Percentiles rank a stretch among this genome's conserved stretches.
Evolutionary conservation across 352 stramenopile genomes (phyloP).

Genomic region (Globisporangium paddicum): DNA sequence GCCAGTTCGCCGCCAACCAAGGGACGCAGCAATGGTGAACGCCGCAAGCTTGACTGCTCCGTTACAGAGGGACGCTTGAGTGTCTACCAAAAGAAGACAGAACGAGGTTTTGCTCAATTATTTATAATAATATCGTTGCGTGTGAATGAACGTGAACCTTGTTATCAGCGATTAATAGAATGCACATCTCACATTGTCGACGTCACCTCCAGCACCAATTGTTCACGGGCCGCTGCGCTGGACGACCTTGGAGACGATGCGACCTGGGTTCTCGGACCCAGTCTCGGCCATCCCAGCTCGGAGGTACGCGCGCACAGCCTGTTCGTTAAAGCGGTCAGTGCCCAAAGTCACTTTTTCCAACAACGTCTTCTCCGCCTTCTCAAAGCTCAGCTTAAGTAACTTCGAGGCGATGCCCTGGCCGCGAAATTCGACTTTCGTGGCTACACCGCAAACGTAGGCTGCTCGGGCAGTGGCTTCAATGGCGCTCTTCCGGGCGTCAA

Average conservation of each 20-base stretch:
- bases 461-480: neutral
- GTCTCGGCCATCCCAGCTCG: conserved; percentile 2
- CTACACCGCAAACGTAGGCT: conserved; percentile 1
- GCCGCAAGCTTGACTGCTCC: neutral
- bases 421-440: neutral
- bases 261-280: neutral
- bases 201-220: neutral
- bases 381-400: neutral
- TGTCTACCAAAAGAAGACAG: neutral
- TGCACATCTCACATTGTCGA: too few relatives aligned
- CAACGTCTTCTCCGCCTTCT: neutral
- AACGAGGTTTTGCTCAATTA: neutral
- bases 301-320: conserved; percentile 3
- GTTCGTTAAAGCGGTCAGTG: conserved; percentile 2
- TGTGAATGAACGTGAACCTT: too few relatives aligned
- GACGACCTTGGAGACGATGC: neutral
- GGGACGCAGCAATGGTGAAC: neutral
- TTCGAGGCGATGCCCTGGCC: neutral
- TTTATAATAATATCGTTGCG: neutral
- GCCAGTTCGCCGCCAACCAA: neutral
- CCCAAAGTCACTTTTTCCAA: neutral
- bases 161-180: too few relatives aligned
- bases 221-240: neutral
- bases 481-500: neutral
- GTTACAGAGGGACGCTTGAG: neutral